These are phyloP conservation scores for Aspergillus bombycis DNA, from an alignment of 2,329 filamentous ascomycete genomes.

Conservation along the genomic window DNA sequence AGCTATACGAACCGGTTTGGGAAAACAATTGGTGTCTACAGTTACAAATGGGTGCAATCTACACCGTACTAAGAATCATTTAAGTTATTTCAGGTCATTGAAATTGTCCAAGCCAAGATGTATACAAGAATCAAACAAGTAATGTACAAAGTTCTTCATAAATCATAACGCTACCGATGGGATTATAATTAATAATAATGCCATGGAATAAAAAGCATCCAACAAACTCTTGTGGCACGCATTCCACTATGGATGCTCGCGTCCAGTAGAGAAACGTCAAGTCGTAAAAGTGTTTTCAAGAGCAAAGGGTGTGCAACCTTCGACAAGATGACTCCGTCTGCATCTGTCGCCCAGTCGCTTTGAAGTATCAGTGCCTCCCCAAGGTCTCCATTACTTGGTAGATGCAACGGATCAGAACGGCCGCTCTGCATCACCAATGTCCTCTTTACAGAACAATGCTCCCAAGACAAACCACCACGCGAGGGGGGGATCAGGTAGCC, in stretches of 20 bases:
- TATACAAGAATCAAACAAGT: slow-evolving; percentile 11
- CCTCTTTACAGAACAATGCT: slow-evolving; percentile 1
- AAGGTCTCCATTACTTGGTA: slow-evolving; percentile 1
- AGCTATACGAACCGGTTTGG: no score
- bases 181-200: slow-evolving; percentile 14
- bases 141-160: slow-evolving; percentile 17
- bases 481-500: not conserved
- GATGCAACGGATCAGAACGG: not conserved
- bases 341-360: not conserved
- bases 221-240: not conserved
- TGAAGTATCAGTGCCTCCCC: not conserved
- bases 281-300: slow-evolving; percentile 1
- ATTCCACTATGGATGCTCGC: not conserved
- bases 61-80: not conserved
- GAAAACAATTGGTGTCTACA: no score
- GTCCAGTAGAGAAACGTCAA: not conserved
- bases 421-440: not conserved
- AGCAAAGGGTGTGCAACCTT: not conserved
- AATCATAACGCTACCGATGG: slow-evolving; percentile 15
- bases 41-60: no score
- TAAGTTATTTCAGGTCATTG: not conserved
- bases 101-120: slow-evolving; percentile 2
- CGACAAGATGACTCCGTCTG: not conserved
- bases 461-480: not conserved
- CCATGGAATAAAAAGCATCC: slow-evolving; percentile 7